phyloP scores from a whole-genome alignment of 192 early-diverging fungal species.

The Jimgerdemannia lactiflua region DNA sequence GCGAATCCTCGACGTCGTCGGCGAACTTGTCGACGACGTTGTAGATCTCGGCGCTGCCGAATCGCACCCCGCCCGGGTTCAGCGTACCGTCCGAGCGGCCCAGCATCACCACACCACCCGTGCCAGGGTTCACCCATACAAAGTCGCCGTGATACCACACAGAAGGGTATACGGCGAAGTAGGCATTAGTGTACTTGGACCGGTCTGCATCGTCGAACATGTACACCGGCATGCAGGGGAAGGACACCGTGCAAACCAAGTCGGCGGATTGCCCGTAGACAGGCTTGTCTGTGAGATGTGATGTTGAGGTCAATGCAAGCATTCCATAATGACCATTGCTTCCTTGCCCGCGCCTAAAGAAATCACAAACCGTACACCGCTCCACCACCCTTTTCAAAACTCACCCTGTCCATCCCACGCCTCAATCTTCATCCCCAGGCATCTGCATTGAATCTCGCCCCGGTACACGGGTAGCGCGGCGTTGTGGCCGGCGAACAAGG shows the following conservation, averaged over 20 bases:
- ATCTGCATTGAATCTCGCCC: conserved; percentile 92
- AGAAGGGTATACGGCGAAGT: conserved; percentile 81
- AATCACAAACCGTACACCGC: too few species aligned
- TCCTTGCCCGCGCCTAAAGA: too few species aligned
- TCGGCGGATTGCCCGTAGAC: conserved; percentile 80
- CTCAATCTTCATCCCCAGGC: conserved; percentile 94
- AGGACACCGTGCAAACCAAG: conserved; percentile 88
- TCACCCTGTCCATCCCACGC: conserved; percentile 72
- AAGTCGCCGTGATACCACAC: conserved; percentile 99
- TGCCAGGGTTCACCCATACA: conserved; percentile 76
- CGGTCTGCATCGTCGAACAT: conserved; percentile 81
- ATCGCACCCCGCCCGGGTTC: conserved; percentile 91
- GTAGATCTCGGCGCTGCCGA: conserved; percentile 93
- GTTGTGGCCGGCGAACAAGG: conserved; percentile 93
- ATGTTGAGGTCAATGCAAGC: background rate
- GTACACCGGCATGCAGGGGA: conserved; percentile 97
- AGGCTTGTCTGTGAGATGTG: conserved; percentile 37
- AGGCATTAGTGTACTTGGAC: conserved; percentile 80
- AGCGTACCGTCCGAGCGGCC: conserved; percentile 91
- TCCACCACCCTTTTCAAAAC: background rate
- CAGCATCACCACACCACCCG: conserved; percentile 93
- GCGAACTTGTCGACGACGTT: conserved; percentile 83
- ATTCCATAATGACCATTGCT: too few species aligned
- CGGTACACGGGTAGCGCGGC: conserved; percentile 86
- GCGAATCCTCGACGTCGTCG: conserved; percentile 73